Conservation (phyloP, 306 rosid genomes). For the Prunus mongolica region DNA sequence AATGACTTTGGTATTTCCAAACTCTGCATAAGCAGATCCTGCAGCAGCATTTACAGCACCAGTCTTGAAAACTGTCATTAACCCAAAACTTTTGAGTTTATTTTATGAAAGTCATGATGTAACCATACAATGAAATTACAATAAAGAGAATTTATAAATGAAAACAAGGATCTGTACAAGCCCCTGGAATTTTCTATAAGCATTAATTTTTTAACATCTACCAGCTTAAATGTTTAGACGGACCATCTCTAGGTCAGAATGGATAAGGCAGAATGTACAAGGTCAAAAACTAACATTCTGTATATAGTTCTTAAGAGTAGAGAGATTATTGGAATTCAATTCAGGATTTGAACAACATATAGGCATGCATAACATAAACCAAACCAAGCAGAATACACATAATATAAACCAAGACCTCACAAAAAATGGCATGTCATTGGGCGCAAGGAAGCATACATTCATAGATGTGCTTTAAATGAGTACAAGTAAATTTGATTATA, state of each 20-base stretch:
- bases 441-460: background rate
- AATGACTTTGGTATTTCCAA: slow-evolving; percentile 92
- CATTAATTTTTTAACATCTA: background rate
- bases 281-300: background rate
- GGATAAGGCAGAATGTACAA: background rate
- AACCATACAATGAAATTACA: background rate
- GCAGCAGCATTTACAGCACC: slow-evolving; percentile 95
- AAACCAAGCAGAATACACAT: background rate
- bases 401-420: background rate
- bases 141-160: background rate
- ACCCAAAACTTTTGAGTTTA: slow-evolving; percentile 6
- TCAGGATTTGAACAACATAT: background rate
- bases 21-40: slow-evolving; percentile 96
- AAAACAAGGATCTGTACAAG: background rate
- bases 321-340: background rate
- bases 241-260: background rate
- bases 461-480: background rate
- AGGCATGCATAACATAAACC: background rate
- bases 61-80: slow-evolving; percentile 78
- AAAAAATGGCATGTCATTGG: background rate
- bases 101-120: no score
- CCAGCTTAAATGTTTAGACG: background rate
- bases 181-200: background rate
- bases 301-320: background rate
- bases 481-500: background rate